phyloP scores from a whole-genome alignment of 1,284 basidiomycete genomes.

The Marasmius sp. region DNA sequence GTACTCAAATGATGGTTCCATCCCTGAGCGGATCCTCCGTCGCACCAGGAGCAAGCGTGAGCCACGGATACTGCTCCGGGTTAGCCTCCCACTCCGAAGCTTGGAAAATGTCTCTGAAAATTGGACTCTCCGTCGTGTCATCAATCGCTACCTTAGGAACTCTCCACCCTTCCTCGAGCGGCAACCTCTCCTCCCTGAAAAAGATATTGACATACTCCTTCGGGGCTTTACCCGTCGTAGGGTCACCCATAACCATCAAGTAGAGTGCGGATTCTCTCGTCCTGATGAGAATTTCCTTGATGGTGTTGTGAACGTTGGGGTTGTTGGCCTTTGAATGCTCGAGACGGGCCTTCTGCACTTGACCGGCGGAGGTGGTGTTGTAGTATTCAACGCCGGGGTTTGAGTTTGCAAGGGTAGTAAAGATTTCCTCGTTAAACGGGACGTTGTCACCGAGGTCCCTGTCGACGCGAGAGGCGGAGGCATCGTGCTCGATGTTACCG shows the following conservation, averaged over 20 bases:
- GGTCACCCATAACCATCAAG: background rate
- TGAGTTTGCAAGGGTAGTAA: constrained; percentile 14
- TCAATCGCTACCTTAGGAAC: background rate
- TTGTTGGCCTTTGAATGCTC: background rate
- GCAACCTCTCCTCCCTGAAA: background rate
- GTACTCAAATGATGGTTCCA: background rate
- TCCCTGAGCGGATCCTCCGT: background rate
- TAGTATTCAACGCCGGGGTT: constrained; percentile 23
- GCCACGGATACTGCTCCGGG: background rate
- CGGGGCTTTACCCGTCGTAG: background rate
- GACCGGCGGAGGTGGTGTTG: constrained; percentile 18
- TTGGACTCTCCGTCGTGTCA: background rate
- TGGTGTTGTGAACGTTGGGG: background rate
- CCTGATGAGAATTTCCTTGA: background rate
- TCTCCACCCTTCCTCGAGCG: background rate
- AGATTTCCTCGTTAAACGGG: constrained; percentile 20
- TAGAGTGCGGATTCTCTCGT: background rate
- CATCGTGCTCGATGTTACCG: constrained; percentile 22
- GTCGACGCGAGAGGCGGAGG: constrained; percentile 20
- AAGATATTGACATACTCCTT: background rate
- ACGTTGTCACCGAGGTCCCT: constrained; percentile 15
- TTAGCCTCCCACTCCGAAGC: background rate
- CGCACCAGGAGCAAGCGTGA: background rate
- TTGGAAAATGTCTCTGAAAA: background rate
- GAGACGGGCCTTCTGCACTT: background rate